Percentiles rank a stretch among this genome's conserved stretches.
Conservation (phyloP, 352 stramenopile genomes). For the Blastocystis sp. region DNA sequence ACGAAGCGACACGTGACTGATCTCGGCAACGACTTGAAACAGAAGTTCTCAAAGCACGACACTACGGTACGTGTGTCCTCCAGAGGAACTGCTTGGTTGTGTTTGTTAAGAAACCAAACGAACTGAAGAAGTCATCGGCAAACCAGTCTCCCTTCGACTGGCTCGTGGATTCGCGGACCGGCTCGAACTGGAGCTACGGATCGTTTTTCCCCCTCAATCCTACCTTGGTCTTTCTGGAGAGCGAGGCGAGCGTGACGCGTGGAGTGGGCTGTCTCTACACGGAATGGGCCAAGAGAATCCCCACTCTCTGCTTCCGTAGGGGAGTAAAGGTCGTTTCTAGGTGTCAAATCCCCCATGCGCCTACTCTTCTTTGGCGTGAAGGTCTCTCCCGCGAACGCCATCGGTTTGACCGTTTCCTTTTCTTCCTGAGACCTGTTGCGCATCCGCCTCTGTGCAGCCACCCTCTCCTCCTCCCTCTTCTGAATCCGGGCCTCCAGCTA, state of each 20-base stretch:
- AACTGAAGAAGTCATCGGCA: slow-evolving; percentile 51
- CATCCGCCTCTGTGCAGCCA: background rate
- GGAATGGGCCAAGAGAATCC: background rate
- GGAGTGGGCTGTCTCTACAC: background rate
- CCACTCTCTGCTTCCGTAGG: slow-evolving; percentile 10
- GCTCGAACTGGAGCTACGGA: slow-evolving; percentile 12
- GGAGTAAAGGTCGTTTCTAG: slow-evolving; percentile 42
- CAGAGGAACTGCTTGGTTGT: background rate
- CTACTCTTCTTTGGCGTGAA: slow-evolving; percentile 35
- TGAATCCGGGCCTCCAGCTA: background rate
- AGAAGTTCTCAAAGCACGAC: background rate
- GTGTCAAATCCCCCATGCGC: background rate
- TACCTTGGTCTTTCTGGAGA: slow-evolving; percentile 31
- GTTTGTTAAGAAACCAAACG: slow-evolving; percentile 16
- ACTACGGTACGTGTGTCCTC: background rate
- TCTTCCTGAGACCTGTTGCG: background rate
- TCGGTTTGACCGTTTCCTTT: background rate
- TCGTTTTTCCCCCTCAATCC: background rate
- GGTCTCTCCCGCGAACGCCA: background rate
- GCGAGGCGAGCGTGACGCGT: slow-evolving; percentile 37
- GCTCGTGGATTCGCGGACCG: background rate
- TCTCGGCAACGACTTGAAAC: background rate
- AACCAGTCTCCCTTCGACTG: slow-evolving; percentile 37
- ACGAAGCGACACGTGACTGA: background rate
- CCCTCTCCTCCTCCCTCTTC: background rate